Evolutionary conservation across 148 eudicot genomes (phyloP), one percentile per base, ranked within the genome.

Genomic region (Camellia lanceoleosa): DNA sequence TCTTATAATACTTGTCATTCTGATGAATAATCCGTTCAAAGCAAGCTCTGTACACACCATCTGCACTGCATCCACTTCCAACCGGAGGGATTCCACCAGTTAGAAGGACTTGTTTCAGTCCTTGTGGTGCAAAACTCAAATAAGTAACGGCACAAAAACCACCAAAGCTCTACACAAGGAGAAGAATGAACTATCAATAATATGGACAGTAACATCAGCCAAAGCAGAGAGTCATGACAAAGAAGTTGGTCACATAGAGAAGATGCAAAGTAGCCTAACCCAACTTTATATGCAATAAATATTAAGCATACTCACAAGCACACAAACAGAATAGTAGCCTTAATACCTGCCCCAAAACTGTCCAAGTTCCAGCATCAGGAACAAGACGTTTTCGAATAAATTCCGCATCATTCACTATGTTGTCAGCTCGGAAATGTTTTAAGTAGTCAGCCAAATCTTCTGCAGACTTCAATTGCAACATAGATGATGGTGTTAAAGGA

Each of bases 101-200:
- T 74, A 96, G 71, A 80, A 92, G 94, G 81, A 91, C 99, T 90
- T 93, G 92, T 83, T 82, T 88, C 66, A 96, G 84, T 74, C 99
- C 99, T 89, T 93, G 86, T 38, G 99, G 98, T 78, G 99, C 99
- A 84, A 91, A 93, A 87, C 99, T 96, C 76, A 96, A 84, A 84
- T 96, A 96, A 55, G 99, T 92, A 68, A 93, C 89, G 59, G 92
- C 97, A 89, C 97, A 92, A 81, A 96, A 96, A 68, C 99, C 99
- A 60, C 99, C 99, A 80, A 81, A 96, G 86, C 99, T 96, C 99
- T 96, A 81, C 81, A 87, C 74, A 82, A 42, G 54, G 10, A 76
- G 76, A 69, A 77, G 44, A 80, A 75, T 19, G n/a, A 77, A 54
- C 43, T 49, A 43, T 68, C 13, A 61, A 43, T 59, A 78, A 5